Percentiles rank a stretch among this genome's conserved stretches.
Conservation (phyloP, 257 asterid genomes). For the Ilex asprella region DNA sequence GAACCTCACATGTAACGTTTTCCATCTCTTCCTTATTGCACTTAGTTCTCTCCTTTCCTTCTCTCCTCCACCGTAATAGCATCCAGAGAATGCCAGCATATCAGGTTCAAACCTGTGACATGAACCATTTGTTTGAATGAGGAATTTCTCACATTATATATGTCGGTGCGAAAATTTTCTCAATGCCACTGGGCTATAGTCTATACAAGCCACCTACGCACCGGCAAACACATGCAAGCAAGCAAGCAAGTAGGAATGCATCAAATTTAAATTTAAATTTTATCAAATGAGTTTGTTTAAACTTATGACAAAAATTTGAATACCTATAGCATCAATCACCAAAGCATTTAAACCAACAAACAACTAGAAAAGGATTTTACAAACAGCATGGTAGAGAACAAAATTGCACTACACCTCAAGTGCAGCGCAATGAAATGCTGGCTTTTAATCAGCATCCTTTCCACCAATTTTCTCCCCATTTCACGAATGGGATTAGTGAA, state of each 20-base stretch:
- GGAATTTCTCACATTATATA: neutral
- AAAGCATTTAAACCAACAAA: too few relatives aligned
- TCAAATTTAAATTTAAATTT: too few relatives aligned
- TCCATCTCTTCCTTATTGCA: constrained; percentile 61
- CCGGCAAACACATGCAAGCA: too few relatives aligned
- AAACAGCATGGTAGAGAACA: neutral
- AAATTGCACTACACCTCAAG: constrained; percentile 38
- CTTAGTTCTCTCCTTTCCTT: constrained; percentile 48
- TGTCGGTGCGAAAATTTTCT: too few relatives aligned
- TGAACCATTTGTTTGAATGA: too few relatives aligned
- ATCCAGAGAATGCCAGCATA: constrained; percentile 83
- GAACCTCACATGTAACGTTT: constrained; percentile 50
- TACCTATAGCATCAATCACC: too few relatives aligned
- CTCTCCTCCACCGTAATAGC: constrained; percentile 69
- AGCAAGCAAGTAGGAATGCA: too few relatives aligned
- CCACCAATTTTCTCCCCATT: constrained; percentile 54
- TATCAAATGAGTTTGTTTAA: too few relatives aligned
- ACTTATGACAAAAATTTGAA: too few relatives aligned
- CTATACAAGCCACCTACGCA: too few relatives aligned
- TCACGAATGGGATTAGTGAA: constrained; percentile 54
- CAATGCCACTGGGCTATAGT: too few relatives aligned
- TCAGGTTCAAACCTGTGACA: constrained; percentile 64
- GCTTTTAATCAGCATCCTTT: constrained; percentile 58
- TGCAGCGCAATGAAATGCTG: constrained; percentile 58
- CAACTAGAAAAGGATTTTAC: too few relatives aligned